Base-by-base conservation (phyloP, 352 stramenopile genomes). In the Pythium apleroticum region DNA sequence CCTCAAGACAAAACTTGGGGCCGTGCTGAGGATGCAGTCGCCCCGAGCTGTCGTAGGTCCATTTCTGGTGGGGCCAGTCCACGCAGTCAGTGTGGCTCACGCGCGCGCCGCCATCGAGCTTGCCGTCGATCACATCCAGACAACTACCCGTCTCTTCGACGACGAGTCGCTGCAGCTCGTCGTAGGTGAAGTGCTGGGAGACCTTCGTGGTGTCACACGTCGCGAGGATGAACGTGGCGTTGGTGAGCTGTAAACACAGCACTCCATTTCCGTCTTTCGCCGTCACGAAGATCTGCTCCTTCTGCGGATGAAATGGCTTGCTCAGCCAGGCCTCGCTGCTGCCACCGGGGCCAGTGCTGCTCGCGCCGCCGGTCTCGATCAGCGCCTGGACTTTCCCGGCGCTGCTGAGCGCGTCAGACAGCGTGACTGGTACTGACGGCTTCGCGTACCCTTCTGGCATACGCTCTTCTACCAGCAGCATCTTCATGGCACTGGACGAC, bases 151-250 rank as follows among this genome's bases (percentile, higher is more conserved):
- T 39, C 2, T 30, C n/a, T 3, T 61, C 54, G 2, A 63, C 48
- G 9, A 69, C 48, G 27, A 63, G 35, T 14, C 55, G 54, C 7
- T 59, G 53, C 8, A 43, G 24, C 22, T 17, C 46, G 37, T 68
- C 62, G 33, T 68, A 68, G 12, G 62, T 68, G 54, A 68, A 63
- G 6, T 45, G 48, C 24, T 68, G 62, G 19, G 52, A 45, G 4
- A 27, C 11, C 39, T 56, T 57, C 12, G 63, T 58, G 20, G 54
- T 27, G n/a, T 69, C 49, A 22, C 62, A 68, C 3, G 53, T 7
- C 22, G 14, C 33, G 12, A 63, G n/a, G 10, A 35, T 58, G 19
- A 55, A 25, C n/a, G 27, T 41, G 9, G 53, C 46, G 48, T 63
- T 50, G 10, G 63, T 24, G 48, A 69, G 45, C n/a, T 41, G 52